Conservation (phyloP, 2,329 filamentous ascomycete species). For the Leptographium radiaticola region DNA sequence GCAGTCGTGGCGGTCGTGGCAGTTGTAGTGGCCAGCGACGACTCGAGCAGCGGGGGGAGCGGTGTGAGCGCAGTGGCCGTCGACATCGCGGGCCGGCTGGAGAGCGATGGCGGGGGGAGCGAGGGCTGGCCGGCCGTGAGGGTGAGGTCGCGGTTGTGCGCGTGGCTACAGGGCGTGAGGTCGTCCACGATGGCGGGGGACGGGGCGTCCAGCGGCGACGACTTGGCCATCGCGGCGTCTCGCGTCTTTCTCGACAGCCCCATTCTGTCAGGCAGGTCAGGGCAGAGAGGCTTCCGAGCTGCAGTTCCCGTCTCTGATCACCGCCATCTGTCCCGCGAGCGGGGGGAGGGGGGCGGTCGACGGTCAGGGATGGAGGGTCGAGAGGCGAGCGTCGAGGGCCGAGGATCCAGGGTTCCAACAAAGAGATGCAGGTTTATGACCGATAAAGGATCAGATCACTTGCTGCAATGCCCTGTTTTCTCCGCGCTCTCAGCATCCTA, state of each 20-base stretch:
- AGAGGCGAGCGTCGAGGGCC: neutral
- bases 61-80: neutral
- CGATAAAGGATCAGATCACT: neutral
- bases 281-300: neutral
- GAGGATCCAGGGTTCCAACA: neutral
- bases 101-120: conserved; percentile 8
- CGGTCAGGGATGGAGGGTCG: too few relatives aligned
- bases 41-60: conserved; percentile 16
- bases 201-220: too few relatives aligned
- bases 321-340: neutral
- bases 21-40: conserved; percentile 11
- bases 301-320: neutral
- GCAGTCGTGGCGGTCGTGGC: neutral
- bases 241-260: neutral
- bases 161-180: conserved; percentile 10
- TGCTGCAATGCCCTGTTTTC: neutral
- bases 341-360: too few relatives aligned
- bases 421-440: neutral
- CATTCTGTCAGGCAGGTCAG: neutral
- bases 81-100: conserved; percentile 8
- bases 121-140: neutral
- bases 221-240: neutral
- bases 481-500: neutral
- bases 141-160: conserved; percentile 4
- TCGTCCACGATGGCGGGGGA: neutral